phyloP scores from a whole-genome alignment of 2,329 filamentous ascomycete genomes.

The Neocucurbitaria cava region DNA sequence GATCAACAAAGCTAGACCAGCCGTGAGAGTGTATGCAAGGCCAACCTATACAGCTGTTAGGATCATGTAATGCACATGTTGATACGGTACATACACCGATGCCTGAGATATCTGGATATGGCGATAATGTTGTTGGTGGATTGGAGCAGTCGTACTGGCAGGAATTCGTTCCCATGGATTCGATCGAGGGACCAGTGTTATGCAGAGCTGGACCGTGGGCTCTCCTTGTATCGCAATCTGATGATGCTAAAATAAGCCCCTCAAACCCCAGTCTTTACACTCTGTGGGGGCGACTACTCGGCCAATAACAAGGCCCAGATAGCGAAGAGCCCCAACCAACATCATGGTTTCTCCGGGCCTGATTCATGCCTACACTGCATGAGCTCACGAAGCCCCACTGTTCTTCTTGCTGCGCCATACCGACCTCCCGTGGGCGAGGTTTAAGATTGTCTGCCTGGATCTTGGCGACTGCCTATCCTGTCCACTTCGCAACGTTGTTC shows the following conservation, averaged over 20 bases:
- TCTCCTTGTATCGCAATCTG: not conserved
- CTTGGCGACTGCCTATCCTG: slow-evolving; percentile 6
- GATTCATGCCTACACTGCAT: not conserved
- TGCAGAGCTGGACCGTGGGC: not conserved
- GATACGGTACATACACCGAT: not conserved
- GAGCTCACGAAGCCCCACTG: not conserved
- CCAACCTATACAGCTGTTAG: not conserved
- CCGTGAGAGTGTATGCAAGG: not conserved
- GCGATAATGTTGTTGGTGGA: not conserved
- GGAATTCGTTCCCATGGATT: not conserved
- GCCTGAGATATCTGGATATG: slow-evolving; percentile 6
- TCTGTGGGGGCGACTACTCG: not conserved
- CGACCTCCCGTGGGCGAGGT: too few species aligned
- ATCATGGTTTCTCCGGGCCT: not conserved
- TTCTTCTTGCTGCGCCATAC: not conserved
- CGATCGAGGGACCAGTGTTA: not conserved
- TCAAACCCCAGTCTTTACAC: not conserved
- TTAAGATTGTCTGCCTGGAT: not conserved
- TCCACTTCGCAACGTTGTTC: slow-evolving; percentile 48
- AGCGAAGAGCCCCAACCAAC: not conserved
- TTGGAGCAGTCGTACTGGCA: slow-evolving; percentile 1
- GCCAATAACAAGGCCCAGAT: not conserved
- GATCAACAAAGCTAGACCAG: not conserved
- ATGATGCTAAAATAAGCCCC: not conserved
- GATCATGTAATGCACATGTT: not conserved